Percentiles rank a stretch among this genome's conserved stretches.
phyloP scores from a whole-genome alignment of 1,284 basidiomycete genomes.

The Salmacisia buchloeana region DNA sequence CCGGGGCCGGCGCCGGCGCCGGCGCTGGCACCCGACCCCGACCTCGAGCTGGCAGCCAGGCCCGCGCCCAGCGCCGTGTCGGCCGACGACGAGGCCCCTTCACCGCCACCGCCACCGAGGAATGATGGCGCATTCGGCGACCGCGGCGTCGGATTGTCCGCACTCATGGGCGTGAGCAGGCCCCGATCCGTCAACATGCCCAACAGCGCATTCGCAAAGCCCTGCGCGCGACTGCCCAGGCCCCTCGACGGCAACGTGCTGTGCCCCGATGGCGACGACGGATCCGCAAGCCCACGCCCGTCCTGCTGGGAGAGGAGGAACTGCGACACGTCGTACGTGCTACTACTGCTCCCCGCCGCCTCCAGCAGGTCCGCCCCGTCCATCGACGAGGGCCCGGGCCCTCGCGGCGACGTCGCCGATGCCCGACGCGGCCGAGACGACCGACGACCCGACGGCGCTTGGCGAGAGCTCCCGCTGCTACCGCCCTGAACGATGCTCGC shows the following conservation, averaged over 20 bases:
- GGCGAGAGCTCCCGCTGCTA: not conserved
- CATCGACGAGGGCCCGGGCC: too few species aligned
- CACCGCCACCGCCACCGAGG: not conserved
- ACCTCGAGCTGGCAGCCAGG: too few species aligned
- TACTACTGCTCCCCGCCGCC: not conserved
- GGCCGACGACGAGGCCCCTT: too few species aligned
- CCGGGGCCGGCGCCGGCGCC: too few species aligned
- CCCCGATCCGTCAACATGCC: constrained; percentile 37
- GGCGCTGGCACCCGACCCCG: not conserved
- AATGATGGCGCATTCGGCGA: too few species aligned
- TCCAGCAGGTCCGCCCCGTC: constrained; percentile 4
- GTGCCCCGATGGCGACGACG: not conserved
- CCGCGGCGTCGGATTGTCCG: not conserved
- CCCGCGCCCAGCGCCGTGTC: too few species aligned
- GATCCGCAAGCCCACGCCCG: not conserved
- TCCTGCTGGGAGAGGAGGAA: constrained; percentile 7
- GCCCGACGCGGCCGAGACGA: not conserved
- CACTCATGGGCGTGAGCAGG: constrained; percentile 20
- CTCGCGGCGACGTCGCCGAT: too few species aligned
- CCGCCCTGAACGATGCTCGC: not conserved
- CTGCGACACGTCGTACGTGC: not conserved
- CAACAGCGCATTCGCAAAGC: constrained; percentile 34
- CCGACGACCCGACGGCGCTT: too few species aligned
- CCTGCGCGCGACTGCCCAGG: constrained; percentile 18
- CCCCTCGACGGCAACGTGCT: too few species aligned